Evolutionary conservation across 805 yeast genomes (phyloP), one percentile per base, ranked within the genome.

Genomic region (Ogataea kodamae): DNA sequence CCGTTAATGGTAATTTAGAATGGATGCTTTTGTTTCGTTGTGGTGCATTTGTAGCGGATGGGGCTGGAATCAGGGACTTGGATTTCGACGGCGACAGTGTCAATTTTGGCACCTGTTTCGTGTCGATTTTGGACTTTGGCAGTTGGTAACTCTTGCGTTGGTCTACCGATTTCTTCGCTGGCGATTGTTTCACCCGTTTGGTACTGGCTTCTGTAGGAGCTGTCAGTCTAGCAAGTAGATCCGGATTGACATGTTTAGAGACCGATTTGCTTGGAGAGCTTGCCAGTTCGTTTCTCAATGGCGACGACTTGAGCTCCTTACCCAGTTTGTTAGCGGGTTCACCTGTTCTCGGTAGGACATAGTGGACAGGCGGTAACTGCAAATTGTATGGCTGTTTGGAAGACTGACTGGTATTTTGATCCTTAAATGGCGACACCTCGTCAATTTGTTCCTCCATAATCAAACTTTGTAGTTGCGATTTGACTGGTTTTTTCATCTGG

Each of bases 251-350:
- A 17, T 9, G 30, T 18, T 20, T 33, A 17, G 26, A 26, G 29
- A 21, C 48, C 39, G 18, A 44, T 32, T 26, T 16, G 22, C 18
- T 28, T 23, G 29, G 30, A 11, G 28, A 16, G 10, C 22, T 24
- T 7, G 22, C n/a, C 11, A 18, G 18, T 20, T 28, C 31, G 8
- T 27, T 30, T n/a, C 23, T 28, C 5, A 42, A 30, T 2, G 48
- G 42, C 2, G 45, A 37, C 1, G 49, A 42, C 20, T 32, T 42
- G 15, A 38, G 9, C 4, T 28, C 28, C 24, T 59, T 40, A 28
- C 51, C 35, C 3, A 56, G 22, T 28, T 49, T 50, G 9, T 55
- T 54, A 1, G 61, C 55, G 1, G 61, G 58, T 24, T 56, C 61
- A 5, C 42, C 39, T 5, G 45, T 34, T 22, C 41, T 43, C 3